Percentiles rank a stretch among this genome's conserved stretches.
Conservation (phyloP, 257 asterid species). For the Solanum virginianum region DNA sequence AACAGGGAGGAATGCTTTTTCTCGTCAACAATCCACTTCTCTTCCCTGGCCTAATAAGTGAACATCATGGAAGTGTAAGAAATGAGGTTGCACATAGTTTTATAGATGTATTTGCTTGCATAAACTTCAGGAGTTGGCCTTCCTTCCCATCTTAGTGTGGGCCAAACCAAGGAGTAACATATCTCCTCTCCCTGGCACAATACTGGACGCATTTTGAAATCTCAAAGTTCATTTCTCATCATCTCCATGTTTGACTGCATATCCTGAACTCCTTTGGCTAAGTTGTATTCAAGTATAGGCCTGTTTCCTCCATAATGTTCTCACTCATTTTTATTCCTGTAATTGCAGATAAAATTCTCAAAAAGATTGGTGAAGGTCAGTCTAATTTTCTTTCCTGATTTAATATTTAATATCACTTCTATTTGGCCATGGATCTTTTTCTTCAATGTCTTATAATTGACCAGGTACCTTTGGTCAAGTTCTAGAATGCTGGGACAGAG, state of each 20-base stretch:
- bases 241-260: neutral
- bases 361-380: slow-evolving; percentile 47
- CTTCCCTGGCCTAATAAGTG: neutral
- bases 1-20: neutral
- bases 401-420: neutral
- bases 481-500: slow-evolving; percentile 48
- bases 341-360: slow-evolving; percentile 39
- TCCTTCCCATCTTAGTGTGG: neutral
- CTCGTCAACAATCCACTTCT: neutral
- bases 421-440: neutral
- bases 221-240: neutral
- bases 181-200: neutral
- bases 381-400: neutral
- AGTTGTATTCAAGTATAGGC: neutral
- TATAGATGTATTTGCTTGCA: neutral
- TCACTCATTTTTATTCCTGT: slow-evolving; percentile 3
- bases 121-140: neutral
- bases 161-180: neutral
- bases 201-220: neutral
- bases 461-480: slow-evolving; percentile 51
- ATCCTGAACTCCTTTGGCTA: neutral
- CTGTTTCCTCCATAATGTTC: neutral
- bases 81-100: neutral
- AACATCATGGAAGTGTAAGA: neutral
- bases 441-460: neutral